Percentiles rank a stretch among this genome's conserved stretches.
Conservation (phyloP, 331 rosid species). For the Phaseolus coccineus region DNA sequence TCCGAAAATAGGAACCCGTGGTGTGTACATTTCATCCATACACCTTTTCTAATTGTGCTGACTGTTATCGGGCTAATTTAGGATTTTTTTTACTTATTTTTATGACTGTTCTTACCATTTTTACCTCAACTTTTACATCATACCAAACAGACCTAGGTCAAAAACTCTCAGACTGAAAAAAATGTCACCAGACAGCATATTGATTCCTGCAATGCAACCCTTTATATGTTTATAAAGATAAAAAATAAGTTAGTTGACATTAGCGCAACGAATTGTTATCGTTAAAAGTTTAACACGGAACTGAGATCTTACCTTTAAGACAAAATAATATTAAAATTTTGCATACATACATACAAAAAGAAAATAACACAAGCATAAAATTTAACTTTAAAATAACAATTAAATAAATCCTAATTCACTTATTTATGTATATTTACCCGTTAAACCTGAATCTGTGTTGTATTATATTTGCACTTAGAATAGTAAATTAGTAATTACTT, state of each 20-base stretch:
- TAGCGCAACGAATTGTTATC: neutral
- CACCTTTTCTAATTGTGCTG: too few species aligned
- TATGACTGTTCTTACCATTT: neutral
- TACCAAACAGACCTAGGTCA: neutral
- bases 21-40: too few species aligned
- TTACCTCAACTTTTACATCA: neutral
- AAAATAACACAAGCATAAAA: neutral
- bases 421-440: neutral
- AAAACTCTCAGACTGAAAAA: neutral
- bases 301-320: neutral
- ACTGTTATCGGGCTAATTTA: too few species aligned
- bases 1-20: too few species aligned
- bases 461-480: neutral
- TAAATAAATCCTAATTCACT: neutral
- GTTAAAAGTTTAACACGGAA: neutral
- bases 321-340: neutral
- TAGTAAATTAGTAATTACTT: neutral
- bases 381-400: neutral
- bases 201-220: neutral
- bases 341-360: neutral
- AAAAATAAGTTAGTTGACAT: constrained; percentile 11
- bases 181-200: neutral
- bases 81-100: too few species aligned
- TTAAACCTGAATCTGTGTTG: neutral
- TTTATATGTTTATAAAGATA: neutral